Base-by-base conservation (phyloP, 192 early-diverging fungal genomes). In the Phycomyces nitens region DNA sequence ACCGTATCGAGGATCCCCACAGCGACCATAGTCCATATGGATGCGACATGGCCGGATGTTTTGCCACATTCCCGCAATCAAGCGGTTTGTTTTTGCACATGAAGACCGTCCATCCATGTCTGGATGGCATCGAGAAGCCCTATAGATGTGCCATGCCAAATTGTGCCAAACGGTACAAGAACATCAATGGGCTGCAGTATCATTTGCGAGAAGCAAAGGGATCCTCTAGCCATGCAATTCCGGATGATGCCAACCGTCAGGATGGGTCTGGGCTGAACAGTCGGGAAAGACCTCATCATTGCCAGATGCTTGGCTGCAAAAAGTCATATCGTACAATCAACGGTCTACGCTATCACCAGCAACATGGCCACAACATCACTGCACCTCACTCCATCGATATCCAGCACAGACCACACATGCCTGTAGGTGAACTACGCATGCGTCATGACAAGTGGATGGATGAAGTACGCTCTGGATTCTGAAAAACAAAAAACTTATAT, bases 171-270 rank as follows among this genome's bases (percentile, higher is more conserved):
- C 73, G 76, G 20, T 93, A 93, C 74, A 91, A 90, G 66, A 93
- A 93, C 64, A 85, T 91, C 68, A 91, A 89, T 54, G 91, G 91
- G n/a, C 75, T 93, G 3, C 83, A 88, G 67, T 92, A 92, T 64
- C 90, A 92, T 51, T 78, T 90, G 15, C 80, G 83, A 58, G 82
- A 88, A 41, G 81, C 86, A 18, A 75, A 72, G 40, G 73, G 69
- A 0, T 60, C 77, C 0, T 67, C 69, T 1, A 66, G 63, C 10
- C 73, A 72, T 54, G 69, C 29, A 34, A 7, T 34, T 7, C 29
- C 29, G 7, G 29, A 34, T 7, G 29, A 34, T 2, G 7, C 3
- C 7, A 34, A 34, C 7, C 7, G 29, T 34, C 7, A 34, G 7
- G 29, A 34, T 34, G 29, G 29, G 29, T 34, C 29, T 7, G 7